Evolutionary conservation across 768 basidiomycete species (phyloP), one percentile per base, ranked within the genome.

Genomic region (Scleroderma citrinum): DNA sequence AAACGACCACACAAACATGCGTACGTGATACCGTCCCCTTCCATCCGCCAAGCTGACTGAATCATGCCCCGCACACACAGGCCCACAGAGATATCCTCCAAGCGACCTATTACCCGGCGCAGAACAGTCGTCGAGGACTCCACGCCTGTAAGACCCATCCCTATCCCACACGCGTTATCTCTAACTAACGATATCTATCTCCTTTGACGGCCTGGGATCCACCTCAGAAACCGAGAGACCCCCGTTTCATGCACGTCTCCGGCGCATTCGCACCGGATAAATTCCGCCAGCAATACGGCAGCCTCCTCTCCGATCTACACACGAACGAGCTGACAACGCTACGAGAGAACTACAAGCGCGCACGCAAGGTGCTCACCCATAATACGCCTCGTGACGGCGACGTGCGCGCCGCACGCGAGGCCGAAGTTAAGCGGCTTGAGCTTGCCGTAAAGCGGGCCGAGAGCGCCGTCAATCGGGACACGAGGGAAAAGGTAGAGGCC

Each of bases 1-100:
- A 86, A 85, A 66, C 76, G 92, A 37, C 63, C 76, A 5, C 80
- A 77, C 61, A 96, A 97, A 60, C 85, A 95, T 68, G 91, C 94
- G 93, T 94, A 68, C 53, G 91, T 76, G 26, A 4, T 21, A 13
- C 20, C 4, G 24, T n/a, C 13, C 32, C 26, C 31, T 52, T 49
- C 26, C 14, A 41, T 13, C 7, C 35, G 26, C 26, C 26, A 29
- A 5, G 26, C 26, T 8, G 26, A 29, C 8, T 29, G 5, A 29
- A 4, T 29, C 26, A 29, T 35, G 50, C 21, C 35, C 21, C 21
- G n/a, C n/a, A n/a, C n/a, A n/a, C 39, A 24, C 44, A 94, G 93
- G 1, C 93, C 93, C 1, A 75, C 71, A 29, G 91, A 92, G 56
- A 72, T 89, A 46, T 85, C 87, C 14, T 91, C 92, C 0, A 96